Percentiles rank a stretch among this genome's conserved stretches.
phyloP scores from a whole-genome alignment of 2,329 filamentous ascomycete genomes.

The Emericellopsis cladophorae region DNA sequence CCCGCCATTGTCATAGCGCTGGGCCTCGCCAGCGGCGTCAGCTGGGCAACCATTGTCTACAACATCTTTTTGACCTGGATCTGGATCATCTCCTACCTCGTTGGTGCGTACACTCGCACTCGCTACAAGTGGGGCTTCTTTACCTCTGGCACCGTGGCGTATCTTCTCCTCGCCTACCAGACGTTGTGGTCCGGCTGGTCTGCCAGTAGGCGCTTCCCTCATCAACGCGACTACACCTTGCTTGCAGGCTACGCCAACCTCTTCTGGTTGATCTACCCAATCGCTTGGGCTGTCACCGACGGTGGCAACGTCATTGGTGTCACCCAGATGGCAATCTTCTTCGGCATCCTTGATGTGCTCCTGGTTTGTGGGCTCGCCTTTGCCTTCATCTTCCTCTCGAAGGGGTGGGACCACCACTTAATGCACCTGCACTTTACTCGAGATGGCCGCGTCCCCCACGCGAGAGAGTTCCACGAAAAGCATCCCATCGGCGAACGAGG shows the following conservation, averaged over 20 bases:
- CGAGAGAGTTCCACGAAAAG: neutral
- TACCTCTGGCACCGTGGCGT: slow-evolving; percentile 35
- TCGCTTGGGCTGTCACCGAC: slow-evolving; percentile 37
- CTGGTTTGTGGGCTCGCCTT: slow-evolving; percentile 29
- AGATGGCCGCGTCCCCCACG: slow-evolving; percentile 33
- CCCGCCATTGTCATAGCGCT: slow-evolving; percentile 30
- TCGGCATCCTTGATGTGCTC: slow-evolving; percentile 37
- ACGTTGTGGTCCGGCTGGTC: slow-evolving; percentile 24
- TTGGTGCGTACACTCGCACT: slow-evolving; percentile 30
- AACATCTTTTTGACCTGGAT: slow-evolving; percentile 35
- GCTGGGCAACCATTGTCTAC: slow-evolving; percentile 43
- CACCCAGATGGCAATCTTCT: slow-evolving; percentile 34
- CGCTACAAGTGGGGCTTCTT: slow-evolving; percentile 48
- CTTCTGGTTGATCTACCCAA: slow-evolving; percentile 45
- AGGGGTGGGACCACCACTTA: slow-evolving; percentile 36
- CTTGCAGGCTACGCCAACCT: slow-evolving; percentile 35
- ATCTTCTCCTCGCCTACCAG: slow-evolving; percentile 28
- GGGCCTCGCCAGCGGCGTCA: slow-evolving; percentile 35
- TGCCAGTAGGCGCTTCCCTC: slow-evolving; percentile 25
- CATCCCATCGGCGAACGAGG: neutral
- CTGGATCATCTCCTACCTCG: slow-evolving; percentile 35
- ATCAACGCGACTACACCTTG: slow-evolving; percentile 28
- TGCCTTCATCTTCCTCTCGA: slow-evolving; percentile 28
- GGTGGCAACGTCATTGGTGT: slow-evolving; percentile 36
- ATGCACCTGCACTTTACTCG: slow-evolving; percentile 42